phyloP scores from a whole-genome alignment of 306 rosid species.

The Fagus crenata region DNA sequence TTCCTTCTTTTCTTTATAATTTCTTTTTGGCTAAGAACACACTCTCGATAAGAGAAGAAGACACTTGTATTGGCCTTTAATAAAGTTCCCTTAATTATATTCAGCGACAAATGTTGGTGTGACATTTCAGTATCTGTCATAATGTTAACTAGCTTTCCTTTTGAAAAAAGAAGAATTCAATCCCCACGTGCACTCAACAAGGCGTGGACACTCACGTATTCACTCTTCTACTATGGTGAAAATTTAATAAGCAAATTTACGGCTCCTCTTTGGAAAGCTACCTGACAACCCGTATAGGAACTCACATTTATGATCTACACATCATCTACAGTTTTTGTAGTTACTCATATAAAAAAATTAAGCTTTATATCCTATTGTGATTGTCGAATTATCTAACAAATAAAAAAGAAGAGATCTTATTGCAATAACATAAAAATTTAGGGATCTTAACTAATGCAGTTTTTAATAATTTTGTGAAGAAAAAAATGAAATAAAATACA shows the following conservation, averaged over 20 bases:
- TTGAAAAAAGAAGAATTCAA: conserved; percentile 28
- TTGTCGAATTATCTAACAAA: too few relatives aligned
- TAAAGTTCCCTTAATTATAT: conserved; percentile 41
- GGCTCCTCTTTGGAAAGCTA: not conserved
- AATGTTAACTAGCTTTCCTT: conserved; percentile 35
- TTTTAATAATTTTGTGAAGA: too few relatives aligned
- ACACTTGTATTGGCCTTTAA: conserved; percentile 40
- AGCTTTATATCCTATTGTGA: too few relatives aligned
- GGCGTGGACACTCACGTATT: conserved; percentile 4
- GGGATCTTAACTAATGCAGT: too few relatives aligned
- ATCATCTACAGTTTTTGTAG: too few relatives aligned
- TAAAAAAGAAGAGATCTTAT: too few relatives aligned
- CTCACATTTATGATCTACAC: too few relatives aligned
- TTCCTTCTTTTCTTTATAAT: too few relatives aligned
- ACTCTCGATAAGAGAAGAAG: not conserved
- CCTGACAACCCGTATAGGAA: too few relatives aligned
- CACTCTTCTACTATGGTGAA: not conserved
- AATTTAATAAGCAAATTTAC: not conserved
- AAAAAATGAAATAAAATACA: too few relatives aligned
- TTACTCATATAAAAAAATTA: too few relatives aligned
- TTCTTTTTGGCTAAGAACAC: not conserved
- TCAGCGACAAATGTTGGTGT: conserved; percentile 50
- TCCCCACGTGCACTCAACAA: conserved; percentile 46
- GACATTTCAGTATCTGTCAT: conserved; percentile 50
- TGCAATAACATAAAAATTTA: too few relatives aligned